Conservation (phyloP, 441 rosid genomes). For the Mallotus repandus region DNA sequence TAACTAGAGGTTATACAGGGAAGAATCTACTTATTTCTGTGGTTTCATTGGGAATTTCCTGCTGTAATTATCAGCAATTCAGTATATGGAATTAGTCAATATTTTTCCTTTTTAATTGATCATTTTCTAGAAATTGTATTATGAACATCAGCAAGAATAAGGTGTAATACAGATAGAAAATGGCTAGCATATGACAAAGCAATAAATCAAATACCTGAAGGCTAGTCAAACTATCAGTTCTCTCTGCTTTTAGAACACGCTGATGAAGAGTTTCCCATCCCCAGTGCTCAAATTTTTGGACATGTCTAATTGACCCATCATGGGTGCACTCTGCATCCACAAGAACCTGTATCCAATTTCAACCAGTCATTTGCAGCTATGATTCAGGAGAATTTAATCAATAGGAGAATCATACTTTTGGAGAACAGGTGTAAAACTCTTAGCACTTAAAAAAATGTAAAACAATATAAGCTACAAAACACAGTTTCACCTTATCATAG, state of each 20-base stretch:
- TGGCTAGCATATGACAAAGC: not conserved
- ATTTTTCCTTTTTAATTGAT: not conserved
- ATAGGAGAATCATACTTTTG: not conserved
- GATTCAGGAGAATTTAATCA: not conserved
- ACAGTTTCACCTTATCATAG: constrained; percentile 68
- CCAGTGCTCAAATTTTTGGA: constrained; percentile 93
- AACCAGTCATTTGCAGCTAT: constrained; percentile 18
- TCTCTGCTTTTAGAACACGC: constrained; percentile 79
- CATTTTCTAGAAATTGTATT: not conserved
- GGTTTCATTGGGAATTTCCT: not conserved
- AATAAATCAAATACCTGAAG: constrained; percentile 63
- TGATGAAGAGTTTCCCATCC: constrained; percentile 89
- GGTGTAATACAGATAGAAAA: not conserved
- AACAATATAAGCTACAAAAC: not conserved
- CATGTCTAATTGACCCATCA: constrained; percentile 85
- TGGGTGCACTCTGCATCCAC: constrained; percentile 99
- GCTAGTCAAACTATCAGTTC: constrained; percentile 64
- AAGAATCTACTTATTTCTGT: not conserved
- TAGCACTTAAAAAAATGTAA: not conserved
- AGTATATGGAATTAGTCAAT: not conserved
- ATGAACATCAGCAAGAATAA: not conserved
- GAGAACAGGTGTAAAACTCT: not conserved
- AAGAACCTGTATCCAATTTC: constrained; percentile 57
- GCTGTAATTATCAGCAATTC: not conserved
- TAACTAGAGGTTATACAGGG: not conserved